Percentiles rank a stretch among this genome's conserved stretches.
These are phyloP conservation scores for Phylloporus rhodoxanthus DNA, from an alignment of 768 basidiomycete species.

Conservation along the genomic window DNA sequence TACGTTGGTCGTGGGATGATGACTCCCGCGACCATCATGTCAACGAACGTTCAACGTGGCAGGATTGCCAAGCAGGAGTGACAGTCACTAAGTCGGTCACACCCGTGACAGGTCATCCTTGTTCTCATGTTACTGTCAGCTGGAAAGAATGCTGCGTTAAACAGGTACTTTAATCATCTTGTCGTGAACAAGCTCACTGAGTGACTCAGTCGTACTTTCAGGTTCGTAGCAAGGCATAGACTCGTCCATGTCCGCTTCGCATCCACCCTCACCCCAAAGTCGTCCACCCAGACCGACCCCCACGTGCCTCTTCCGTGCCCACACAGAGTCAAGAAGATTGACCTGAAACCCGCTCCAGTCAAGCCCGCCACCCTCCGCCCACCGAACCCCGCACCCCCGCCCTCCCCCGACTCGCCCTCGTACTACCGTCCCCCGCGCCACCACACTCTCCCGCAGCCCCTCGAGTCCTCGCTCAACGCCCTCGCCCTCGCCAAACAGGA, in stretches of 20 bases:
- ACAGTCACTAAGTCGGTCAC: neutral
- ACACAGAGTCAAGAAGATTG: constrained; percentile 42
- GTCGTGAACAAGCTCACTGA: constrained; percentile 2
- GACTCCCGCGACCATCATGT: too few relatives aligned
- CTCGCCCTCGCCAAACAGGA: constrained; percentile 57
- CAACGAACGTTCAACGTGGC: neutral
- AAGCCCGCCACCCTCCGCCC: constrained; percentile 34
- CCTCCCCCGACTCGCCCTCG: constrained; percentile 22
- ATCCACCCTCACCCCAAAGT: constrained; percentile 28
- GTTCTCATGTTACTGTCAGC: constrained; percentile 35
- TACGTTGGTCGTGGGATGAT: too few relatives aligned
- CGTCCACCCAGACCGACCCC: constrained; percentile 18
- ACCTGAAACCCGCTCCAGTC: constrained; percentile 60
- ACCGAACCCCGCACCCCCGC: constrained; percentile 13
- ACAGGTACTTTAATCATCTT: constrained; percentile 27
- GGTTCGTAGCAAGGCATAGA: constrained; percentile 10
- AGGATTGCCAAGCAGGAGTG: too few relatives aligned
- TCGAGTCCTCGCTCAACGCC: constrained; percentile 23
- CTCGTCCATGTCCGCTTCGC: constrained; percentile 16
- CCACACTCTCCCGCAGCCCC: constrained; percentile 14
- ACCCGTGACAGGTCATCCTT: neutral
- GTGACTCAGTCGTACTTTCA: constrained; percentile 6
- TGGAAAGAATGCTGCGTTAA: constrained; percentile 34
- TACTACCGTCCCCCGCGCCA: constrained; percentile 24
- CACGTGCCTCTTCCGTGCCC: constrained; percentile 22